Evolutionary conservation across 2,329 filamentous ascomycete genomes (phyloP), one percentile per base, ranked within the genome.

Genomic region (Pseudopyricularia cyperi): DNA sequence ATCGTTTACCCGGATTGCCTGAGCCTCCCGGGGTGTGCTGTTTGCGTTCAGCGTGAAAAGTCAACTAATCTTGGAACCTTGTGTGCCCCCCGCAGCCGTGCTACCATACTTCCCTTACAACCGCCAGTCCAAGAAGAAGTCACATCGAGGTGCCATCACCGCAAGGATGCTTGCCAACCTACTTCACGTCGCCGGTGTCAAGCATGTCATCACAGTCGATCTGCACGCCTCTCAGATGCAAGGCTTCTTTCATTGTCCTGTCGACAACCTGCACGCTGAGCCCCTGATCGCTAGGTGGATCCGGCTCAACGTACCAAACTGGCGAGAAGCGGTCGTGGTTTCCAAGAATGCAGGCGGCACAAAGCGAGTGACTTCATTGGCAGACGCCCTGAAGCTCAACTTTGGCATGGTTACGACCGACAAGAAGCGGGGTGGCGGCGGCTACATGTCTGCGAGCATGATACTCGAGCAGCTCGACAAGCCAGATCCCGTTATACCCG

Each of bases 221-320:
- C 78, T 98, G 30, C 93, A 98, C 71, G 87, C 87, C 51, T 89
- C 87, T n/a, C 93, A 97, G 72, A 97, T 97, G 89, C 93, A 98
- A 71, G 93, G 93, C 54, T 98, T 98, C 72, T 98, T 98, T 77
- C 87, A 87, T 63, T 95, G 91, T 60, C 93, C 93, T 0, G 91
- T 98, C 55, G 93, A 98, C 69, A 97, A 98, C 64, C 82, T 98
- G 51, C 89, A 95, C 61, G 93, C 93, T 50, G 93, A 98, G 67
- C 91, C 93, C 15, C 78, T 97, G 57, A 89, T 98, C 62, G 89
- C 91, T 52, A 86, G 89, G 60, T 98, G 93, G 93, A 95, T 98
- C 61, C 84, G 85, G 55, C 81, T 85, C 66, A 93, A 96, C 63
- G 85, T 98, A 37, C 75, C 80, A 14, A 81, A 86, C 57, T 98